Evolutionary conservation across 1,284 basidiomycete species (phyloP).

Genomic region (Apiotrichum montevideense): DNA sequence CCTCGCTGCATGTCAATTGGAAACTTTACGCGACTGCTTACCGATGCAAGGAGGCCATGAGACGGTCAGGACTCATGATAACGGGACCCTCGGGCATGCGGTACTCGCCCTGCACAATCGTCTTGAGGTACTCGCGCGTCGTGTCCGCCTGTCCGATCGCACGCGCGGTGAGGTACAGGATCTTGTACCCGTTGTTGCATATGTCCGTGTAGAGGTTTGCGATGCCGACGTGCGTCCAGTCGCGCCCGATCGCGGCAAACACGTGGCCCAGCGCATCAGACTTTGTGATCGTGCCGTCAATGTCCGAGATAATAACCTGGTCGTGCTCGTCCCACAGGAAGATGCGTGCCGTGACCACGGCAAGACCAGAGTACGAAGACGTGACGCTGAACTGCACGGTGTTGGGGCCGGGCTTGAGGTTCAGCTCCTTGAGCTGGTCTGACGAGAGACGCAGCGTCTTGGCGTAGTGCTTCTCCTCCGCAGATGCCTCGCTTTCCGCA

Average conservation of each 20-base stretch:
- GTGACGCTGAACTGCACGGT: slow-evolving; percentile 85
- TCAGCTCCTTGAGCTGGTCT: slow-evolving; percentile 80
- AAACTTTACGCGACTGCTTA: slow-evolving; percentile 44
- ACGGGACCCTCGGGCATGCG: slow-evolving; percentile 96
- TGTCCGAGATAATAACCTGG: slow-evolving; percentile 90
- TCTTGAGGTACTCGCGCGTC: slow-evolving; percentile 89
- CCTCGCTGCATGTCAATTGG: slow-evolving; percentile 58
- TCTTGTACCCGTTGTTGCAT: slow-evolving; percentile 90
- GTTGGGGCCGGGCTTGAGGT: slow-evolving; percentile 84
- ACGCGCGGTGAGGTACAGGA: slow-evolving; percentile 95
- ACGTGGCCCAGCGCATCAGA: slow-evolving; percentile 97
- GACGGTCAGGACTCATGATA: slow-evolving; percentile 95
- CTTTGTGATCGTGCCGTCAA: slow-evolving; percentile 99
- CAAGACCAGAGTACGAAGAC: slow-evolving; percentile 73
- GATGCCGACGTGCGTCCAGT: slow-evolving; percentile 98
- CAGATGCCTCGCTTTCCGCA: background rate
- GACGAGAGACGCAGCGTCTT: slow-evolving; percentile 87
- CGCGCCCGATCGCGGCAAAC: slow-evolving; percentile 97
- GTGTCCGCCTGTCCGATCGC: slow-evolving; percentile 98
- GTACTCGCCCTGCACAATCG: slow-evolving; percentile 92
- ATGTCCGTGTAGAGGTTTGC: slow-evolving; percentile 99
- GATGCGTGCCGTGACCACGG: slow-evolving; percentile 84
- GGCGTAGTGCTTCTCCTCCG: slow-evolving; percentile 56
- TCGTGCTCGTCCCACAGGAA: slow-evolving; percentile 93
- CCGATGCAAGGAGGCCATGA: slow-evolving; percentile 94